Percentiles rank a stretch among this genome's conserved stretches.
Conservation (phyloP, 208 protist genomes). For the Leishmania turanica region DNA sequence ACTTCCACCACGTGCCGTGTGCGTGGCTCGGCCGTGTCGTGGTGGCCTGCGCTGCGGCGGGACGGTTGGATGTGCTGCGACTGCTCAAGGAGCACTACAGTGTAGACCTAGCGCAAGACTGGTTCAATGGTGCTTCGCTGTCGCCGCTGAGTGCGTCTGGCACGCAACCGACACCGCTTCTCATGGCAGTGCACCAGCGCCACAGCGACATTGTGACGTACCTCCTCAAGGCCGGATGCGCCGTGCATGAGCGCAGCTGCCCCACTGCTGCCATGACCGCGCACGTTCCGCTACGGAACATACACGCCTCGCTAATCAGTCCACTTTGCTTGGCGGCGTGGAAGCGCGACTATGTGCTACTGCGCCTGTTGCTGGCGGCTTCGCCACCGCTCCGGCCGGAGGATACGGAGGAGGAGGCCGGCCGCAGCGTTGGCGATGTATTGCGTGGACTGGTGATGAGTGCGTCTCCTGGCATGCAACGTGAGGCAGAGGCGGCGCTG, state of each 20-base stretch:
- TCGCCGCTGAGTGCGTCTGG: background rate
- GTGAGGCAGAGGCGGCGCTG: constrained; percentile 34
- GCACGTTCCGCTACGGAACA: constrained; percentile 26
- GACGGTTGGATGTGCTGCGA: constrained; percentile 45
- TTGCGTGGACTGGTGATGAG: constrained; percentile 52
- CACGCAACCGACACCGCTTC: constrained; percentile 18
- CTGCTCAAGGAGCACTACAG: constrained; percentile 46
- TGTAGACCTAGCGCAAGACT: constrained; percentile 30
- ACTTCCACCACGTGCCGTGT: constrained; percentile 32
- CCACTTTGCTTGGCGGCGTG: constrained; percentile 71
- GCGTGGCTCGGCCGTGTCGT: constrained; percentile 51
- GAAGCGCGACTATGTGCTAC: constrained; percentile 38
- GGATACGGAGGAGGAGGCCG: constrained; percentile 28
- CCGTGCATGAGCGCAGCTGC: constrained; percentile 29
- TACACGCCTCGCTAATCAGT: constrained; percentile 38
- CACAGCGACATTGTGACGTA: constrained; percentile 48
- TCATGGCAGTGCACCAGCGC: constrained; percentile 41
- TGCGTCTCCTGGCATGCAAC: constrained; percentile 21
- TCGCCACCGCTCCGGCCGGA: constrained; percentile 30
- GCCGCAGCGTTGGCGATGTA: constrained; percentile 40
- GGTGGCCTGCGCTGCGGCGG: constrained; percentile 38
- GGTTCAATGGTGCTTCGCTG: background rate
- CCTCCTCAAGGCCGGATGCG: constrained; percentile 48
- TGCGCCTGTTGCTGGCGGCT: constrained; percentile 49
- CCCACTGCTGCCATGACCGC: constrained; percentile 22